Evolutionary conservation across 495 filamentous ascomycete species (phyloP).

Genomic region (Penicillium subrubescens): DNA sequence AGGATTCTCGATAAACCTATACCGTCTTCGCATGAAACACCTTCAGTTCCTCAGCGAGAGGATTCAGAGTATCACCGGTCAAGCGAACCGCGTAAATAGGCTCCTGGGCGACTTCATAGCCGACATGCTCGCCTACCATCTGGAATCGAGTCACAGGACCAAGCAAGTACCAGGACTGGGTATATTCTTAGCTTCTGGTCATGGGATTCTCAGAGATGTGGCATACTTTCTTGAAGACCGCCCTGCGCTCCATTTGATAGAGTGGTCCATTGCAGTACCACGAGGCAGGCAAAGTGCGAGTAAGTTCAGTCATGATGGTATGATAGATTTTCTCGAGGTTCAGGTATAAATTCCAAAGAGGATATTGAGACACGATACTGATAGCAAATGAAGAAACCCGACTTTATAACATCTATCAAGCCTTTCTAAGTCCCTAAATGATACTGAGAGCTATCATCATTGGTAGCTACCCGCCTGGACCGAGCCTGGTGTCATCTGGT

Average conservation of each 20-base stretch:
- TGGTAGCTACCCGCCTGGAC: constrained; percentile 9
- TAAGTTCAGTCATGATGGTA: constrained; percentile 39
- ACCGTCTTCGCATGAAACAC: constrained; percentile 44
- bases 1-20: neutral
- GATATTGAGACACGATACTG: neutral
- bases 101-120: constrained; percentile 60
- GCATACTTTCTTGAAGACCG: constrained; percentile 55
- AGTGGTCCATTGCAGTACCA: constrained; percentile 47
- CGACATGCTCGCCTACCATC: constrained; percentile 43
- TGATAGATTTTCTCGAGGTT: neutral
- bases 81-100: constrained; percentile 47
- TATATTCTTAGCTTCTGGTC: constrained; percentile 11
- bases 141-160: constrained; percentile 60
- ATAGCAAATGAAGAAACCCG: neutral
- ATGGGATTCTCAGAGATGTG: neutral
- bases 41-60: constrained; percentile 39
- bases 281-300: constrained; percentile 45
- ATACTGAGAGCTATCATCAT: constrained; percentile 11
- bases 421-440: constrained; percentile 1
- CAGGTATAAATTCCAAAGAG: neutral
- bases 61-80: constrained; percentile 33
- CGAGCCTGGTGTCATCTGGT: constrained; percentile 13
- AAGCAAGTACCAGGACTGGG: constrained; percentile 63
- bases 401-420: constrained; percentile 6
- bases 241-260: constrained; percentile 55